Base-by-base conservation (phyloP, 2,329 filamentous ascomycete species). In the Alternaria sp. region DNA sequence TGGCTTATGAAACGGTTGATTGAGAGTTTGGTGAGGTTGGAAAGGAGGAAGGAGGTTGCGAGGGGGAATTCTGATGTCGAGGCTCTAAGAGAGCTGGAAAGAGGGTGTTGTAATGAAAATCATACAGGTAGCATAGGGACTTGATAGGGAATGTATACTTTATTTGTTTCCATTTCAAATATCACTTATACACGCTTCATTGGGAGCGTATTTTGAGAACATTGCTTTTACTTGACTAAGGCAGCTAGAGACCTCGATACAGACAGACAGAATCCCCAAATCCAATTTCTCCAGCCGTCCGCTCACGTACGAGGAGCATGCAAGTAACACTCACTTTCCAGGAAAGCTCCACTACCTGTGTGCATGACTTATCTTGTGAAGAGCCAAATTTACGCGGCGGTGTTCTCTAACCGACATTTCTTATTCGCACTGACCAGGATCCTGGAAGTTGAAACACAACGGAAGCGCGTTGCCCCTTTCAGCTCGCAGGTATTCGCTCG, bases 1-100 rank as follows among this genome's bases (percentile, higher is more conserved):
- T 91, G 88, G 84, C 78, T 91, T 54, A 77, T 91, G 2, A 84
- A 89, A 71, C 80, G 87, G 33, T 75, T 91, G 11, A 88, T 86
- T 69, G 87, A 90, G 74, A 89, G 87, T 70, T 72, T 91, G 69
- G 76, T 82, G 10, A 62, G 75, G 45, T 50, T 77, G 54, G 66
- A 74, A 54, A 71, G 58, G 63, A 63, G 68, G 56, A 65, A 63
- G 39, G 70, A 72, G 54, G 52, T 48, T 7, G 56, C 51, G 7
- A 54, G 56, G 4, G 28, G 31, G 6, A 54, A 26, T 17, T 28
- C 31, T 8, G 24, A 54, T 24, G 29, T 54, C 13, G 50, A 11
- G 41, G 55, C 50, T 3, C 13, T 57, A 29, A 54, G 55, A 34
- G 50, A 28, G 3, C 54, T 57, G 50, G 56, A 58, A n/a, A 31